Evolutionary conservation across 371 early-diverging fungal species (phyloP), one percentile per base, ranked within the genome.

Genomic region (Mortierella sp.): DNA sequence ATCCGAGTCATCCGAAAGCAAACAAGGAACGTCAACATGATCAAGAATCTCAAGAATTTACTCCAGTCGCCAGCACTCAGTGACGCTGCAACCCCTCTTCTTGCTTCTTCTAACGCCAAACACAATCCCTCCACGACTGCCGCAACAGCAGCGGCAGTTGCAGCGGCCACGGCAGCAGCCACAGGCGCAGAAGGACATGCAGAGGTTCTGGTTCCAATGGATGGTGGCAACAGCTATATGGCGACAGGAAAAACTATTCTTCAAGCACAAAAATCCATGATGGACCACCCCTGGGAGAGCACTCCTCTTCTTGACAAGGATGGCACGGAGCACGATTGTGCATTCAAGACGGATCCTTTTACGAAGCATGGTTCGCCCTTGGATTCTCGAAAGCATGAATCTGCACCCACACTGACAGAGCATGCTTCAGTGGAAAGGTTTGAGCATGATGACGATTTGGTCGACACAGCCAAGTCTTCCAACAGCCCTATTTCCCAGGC

Each of bases 1-100:
- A 76, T 77, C 57, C 74, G 74, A 18, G 82, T 76, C 14, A 69
- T 77, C 60, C 70, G 82, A n/a, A 74, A 65, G 50, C 74, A 72
- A 9, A 45, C 60, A 19, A 68, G 59, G 56, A 77, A 68, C 21
- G 57, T 46, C 26, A 72, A 37, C 50, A 72, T 77, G 68, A 68
- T 77, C 60, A 64, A 72, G 62, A 77, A 62, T 48, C 50, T 72
- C 28, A 77, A 77, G 66, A 64, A 57, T 14, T 16, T 77, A 19
- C 53, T 77, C 14, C 60, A 28, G 19, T 77, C 77, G 18, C 77
- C 77, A 7, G 77, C 68, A 1, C 1, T 72, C 16, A 63, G 68
- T 29, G 62, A 66, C 29, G 56, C 72, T 0, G 30, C 62, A 4
- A 61, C 76, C 15, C 77, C 77, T 2, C 55, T 72, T 15, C 29